These are phyloP conservation scores for Takakia lepidozioides DNA, from an alignment of 225 moss, liverwort and hornwort genomes.

Conservation along the genomic window DNA sequence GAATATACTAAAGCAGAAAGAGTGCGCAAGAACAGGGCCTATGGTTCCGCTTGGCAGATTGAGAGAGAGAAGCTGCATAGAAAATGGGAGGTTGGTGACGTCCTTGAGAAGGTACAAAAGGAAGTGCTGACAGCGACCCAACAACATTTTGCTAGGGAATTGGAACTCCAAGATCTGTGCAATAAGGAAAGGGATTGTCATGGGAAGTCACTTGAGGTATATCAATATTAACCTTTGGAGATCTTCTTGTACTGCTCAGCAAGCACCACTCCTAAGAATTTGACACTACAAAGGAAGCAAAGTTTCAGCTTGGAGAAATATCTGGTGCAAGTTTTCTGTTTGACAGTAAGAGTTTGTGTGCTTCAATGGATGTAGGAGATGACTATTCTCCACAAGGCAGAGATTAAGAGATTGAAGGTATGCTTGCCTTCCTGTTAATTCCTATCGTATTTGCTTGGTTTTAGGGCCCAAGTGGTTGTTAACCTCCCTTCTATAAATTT, in stretches of 20 bases:
- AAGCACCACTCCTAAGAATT: too few species aligned
- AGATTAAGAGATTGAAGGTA: conserved; percentile 51
- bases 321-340: too few species aligned
- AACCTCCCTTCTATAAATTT: too few species aligned
- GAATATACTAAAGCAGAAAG: conserved; percentile 15
- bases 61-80: conserved; percentile 22
- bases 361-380: conserved; percentile 19
- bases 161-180: conserved; percentile 35
- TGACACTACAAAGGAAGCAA: too few species aligned
- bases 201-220: conserved; percentile 20
- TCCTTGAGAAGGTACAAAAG: conserved; percentile 29
- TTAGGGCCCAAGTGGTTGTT: too few species aligned
- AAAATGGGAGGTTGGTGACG: conserved; percentile 13
- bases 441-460: too few species aligned
- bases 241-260: too few species aligned
- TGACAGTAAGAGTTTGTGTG: too few species aligned
- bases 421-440: conserved; percentile 18
- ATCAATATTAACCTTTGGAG: too few species aligned
- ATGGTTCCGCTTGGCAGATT: conserved; percentile 9
- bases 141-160: conserved; percentile 30
- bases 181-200: conserved; percentile 28
- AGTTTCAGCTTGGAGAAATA: too few species aligned
- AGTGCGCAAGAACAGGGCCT: not conserved
- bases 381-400: conserved; percentile 23
- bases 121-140: conserved; percentile 25